A percentile compares a stretch with the other conserved stretches of the same genome.
Evolutionary conservation across 176 grass and related monocot species (phyloP).

Genomic region (Carex littledalei): DNA sequence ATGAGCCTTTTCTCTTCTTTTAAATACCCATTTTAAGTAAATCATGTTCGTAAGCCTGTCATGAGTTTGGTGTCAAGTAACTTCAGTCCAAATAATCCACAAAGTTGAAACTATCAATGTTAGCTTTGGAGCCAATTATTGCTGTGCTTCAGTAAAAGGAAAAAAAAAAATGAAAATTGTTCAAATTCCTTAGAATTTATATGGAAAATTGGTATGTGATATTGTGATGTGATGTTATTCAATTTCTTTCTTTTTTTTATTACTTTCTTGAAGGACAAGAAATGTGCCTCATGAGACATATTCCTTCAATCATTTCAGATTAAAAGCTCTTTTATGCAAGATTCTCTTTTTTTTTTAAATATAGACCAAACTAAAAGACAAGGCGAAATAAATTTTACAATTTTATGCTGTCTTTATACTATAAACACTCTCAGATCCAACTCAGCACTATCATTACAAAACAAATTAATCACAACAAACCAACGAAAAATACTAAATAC

Average conservation of each 20-base stretch:
- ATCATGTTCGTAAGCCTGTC: background rate
- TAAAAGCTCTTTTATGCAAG: constrained; percentile 2
- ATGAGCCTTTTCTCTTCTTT: background rate
- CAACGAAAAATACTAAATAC: constrained; percentile 16
- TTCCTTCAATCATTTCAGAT: background rate
- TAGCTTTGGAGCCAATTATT: background rate
- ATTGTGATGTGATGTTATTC: background rate
- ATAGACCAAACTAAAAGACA: background rate
- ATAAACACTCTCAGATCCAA: constrained; percentile 27
- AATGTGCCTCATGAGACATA: background rate
- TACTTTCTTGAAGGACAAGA: background rate
- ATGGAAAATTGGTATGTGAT: background rate
- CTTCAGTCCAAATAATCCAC: too few relatives aligned
- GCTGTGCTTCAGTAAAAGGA: background rate
- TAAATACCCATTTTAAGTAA: background rate
- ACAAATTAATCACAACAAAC: constrained; percentile 28
- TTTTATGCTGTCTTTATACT: constrained; percentile 28
- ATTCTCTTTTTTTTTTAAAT: background rate
- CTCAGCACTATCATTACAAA: constrained; percentile 31
- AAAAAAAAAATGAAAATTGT: background rate
- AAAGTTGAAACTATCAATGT: background rate
- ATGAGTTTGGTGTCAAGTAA: background rate
- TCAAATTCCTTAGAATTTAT: background rate
- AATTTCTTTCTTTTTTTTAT: background rate
- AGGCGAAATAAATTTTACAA: constrained; percentile 12